Evolutionary conservation across 2,329 filamentous ascomycete genomes (phyloP).

Genomic region (Piedraia hortae): DNA sequence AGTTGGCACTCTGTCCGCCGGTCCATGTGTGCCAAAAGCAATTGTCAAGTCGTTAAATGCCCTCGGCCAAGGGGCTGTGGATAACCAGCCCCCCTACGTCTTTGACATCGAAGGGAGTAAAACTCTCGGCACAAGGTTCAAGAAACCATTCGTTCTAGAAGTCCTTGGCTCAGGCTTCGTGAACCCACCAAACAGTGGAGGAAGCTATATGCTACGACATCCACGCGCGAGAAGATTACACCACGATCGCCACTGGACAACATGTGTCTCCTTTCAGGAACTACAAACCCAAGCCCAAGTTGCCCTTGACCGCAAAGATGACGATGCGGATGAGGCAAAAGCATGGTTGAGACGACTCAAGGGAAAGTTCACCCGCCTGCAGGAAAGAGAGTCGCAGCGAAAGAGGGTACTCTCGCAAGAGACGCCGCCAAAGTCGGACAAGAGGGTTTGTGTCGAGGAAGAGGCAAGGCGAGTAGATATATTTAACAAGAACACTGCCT

Average conservation of each 20-base stretch:
- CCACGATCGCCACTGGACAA: constrained; percentile 40
- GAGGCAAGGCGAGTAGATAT: not conserved
- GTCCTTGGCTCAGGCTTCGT: constrained; percentile 58
- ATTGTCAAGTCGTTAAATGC: constrained; percentile 19
- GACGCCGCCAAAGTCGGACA: not conserved
- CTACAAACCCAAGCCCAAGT: constrained; percentile 37
- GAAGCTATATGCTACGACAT: constrained; percentile 52
- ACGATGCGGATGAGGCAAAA: constrained; percentile 32
- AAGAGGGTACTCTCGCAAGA: constrained; percentile 1
- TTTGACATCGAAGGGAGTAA: too few species aligned
- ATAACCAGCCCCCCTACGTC: constrained; percentile 18
- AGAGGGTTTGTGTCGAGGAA: not conserved
- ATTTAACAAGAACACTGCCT: not conserved
- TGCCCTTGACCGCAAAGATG: constrained; percentile 23
- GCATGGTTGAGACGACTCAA: constrained; percentile 35
- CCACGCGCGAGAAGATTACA: constrained; percentile 53
- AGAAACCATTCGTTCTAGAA: constrained; percentile 52
- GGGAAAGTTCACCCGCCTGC: constrained; percentile 8
- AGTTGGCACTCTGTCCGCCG: constrained; percentile 26
- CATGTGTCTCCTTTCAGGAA: constrained; percentile 40
- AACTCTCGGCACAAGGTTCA: too few species aligned
- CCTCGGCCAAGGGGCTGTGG: constrained; percentile 8
- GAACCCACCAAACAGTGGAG: constrained; percentile 37
- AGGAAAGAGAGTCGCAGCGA: constrained; percentile 5
- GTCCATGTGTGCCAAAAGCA: constrained; percentile 19